phyloP scores from a whole-genome alignment of 192 early-diverging fungal species.

The Backusella psychrophila region DNA sequence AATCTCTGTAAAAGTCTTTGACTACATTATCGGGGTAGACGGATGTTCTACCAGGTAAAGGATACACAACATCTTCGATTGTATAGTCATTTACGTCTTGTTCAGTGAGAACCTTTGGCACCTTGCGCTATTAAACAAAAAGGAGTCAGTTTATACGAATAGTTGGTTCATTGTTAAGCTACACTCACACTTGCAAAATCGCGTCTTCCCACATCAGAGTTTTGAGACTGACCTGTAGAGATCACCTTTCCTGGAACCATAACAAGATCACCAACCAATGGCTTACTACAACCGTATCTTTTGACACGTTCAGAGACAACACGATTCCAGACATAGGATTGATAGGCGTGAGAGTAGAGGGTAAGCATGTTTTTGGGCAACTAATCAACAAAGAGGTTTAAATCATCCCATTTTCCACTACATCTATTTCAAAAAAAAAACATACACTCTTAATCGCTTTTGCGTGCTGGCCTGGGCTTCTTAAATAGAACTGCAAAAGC shows the following conservation, averaged over 20 bases:
- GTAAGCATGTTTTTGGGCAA: slow-evolving; percentile 82
- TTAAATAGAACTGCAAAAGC: slow-evolving; percentile 6
- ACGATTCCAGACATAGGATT: slow-evolving; percentile 93
- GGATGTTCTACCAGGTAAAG: slow-evolving; percentile 79
- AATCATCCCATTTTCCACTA: not conserved
- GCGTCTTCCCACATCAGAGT: slow-evolving; percentile 13
- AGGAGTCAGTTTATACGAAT: no score
- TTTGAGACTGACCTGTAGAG: not conserved
- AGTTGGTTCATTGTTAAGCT: no score
- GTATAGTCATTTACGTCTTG: slow-evolving; percentile 69
- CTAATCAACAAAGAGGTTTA: slow-evolving; percentile 24
- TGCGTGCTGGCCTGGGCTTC: slow-evolving; percentile 41
- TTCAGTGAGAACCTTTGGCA: slow-evolving; percentile 57
- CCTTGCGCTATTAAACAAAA: slow-evolving; percentile 21
- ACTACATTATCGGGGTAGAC: slow-evolving; percentile 80
- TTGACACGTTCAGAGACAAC: slow-evolving; percentile 73
- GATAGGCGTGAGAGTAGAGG: slow-evolving; percentile 97
- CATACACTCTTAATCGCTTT: slow-evolving; percentile 65
- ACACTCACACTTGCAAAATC: not conserved
- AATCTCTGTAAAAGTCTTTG: slow-evolving; percentile 56
- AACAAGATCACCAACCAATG: slow-evolving; percentile 88
- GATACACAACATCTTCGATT: slow-evolving; percentile 91
- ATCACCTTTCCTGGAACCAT: slow-evolving; percentile 27
- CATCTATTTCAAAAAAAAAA: not conserved
- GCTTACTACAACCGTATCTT: slow-evolving; percentile 57